A percentile compares a stretch with the other conserved stretches of the same genome.
Evolutionary conservation across 257 asterid species (phyloP).

Genomic region (Craterostigma plantagineum): DNA sequence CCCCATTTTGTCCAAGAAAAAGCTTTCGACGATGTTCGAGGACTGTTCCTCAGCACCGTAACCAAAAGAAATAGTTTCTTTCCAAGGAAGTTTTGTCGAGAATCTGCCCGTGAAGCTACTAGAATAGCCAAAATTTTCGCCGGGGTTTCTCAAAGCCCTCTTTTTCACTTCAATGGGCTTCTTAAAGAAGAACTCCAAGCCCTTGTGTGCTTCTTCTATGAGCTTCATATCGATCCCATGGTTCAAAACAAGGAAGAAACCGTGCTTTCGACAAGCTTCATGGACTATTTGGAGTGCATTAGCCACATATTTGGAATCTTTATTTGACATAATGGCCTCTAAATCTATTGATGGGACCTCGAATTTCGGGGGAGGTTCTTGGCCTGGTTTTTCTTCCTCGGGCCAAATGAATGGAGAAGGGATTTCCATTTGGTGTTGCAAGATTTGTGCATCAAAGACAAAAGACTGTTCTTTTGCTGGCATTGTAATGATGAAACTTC

Average conservation of each 20-base stretch:
- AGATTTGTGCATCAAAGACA: no score
- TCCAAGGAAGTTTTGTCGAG: constrained; percentile 26
- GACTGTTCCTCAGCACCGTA: constrained; percentile 9
- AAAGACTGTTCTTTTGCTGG: no score
- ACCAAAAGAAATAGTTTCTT: constrained; percentile 19
- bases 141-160: constrained; percentile 17
- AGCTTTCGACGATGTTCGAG: constrained; percentile 9
- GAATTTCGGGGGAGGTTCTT: constrained; percentile 14
- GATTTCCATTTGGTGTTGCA: no score
- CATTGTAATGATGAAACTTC: no score
- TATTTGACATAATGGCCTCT: constrained; percentile 16
- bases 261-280: constrained; percentile 23
- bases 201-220: constrained; percentile 10
- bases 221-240: constrained; percentile 22
- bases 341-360: constrained; percentile 32
- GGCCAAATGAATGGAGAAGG: constrained; percentile 25
- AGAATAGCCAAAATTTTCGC: constrained; percentile 21
- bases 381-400: constrained; percentile 11
- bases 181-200: constrained; percentile 16
- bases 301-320: constrained; percentile 12
- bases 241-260: constrained; percentile 30
- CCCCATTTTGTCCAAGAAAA: constrained; percentile 25
- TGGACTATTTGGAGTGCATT: constrained; percentile 8
- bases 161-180: constrained; percentile 23
- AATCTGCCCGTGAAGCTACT: constrained; percentile 27